Base-by-base conservation (phyloP, 768 basidiomycete species). In the Phaffia australis region DNA sequence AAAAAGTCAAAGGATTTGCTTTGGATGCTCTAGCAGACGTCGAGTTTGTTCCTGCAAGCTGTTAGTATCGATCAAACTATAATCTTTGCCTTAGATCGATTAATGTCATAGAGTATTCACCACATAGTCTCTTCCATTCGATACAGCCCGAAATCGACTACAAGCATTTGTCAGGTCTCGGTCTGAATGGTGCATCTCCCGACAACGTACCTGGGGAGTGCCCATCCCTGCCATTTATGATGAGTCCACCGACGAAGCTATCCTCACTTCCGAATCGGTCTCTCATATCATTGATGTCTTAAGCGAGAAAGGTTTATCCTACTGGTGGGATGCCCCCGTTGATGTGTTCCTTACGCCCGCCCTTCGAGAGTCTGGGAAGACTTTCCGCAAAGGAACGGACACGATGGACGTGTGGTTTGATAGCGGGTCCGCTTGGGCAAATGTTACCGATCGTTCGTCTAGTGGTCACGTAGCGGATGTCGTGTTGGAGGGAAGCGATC, bases 361-460 rank as follows among this genome's bases (percentile, higher is more conserved):
- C 57, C 80, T 87, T 23, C 74, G 76, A 5, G 78, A 79, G 18
- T 71, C 71, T 7, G 79, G 79, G 0, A 77, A 80, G 63, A 76
- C 76, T 0, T 92, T 86, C 84, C 76, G 79, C 56, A 92, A 90
- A 74, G 87, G 92, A 11, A 85, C 83, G 2, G 94, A 99, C 74
- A 99, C 94, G 2, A 91, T 98, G 85, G 94, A 99, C 75, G 94
- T 99, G 19, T 99, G 94, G 94, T 98, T 97, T 71, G 94, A 99
- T 77, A 93, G 89, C 71, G 94, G 94, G 4, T 85, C 88, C 2
- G 88, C 92, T 3, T 99, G 94, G 94, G 85, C 89, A 1, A 81
- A 89, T 79, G 77, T 94, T 21, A n/a, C 63, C 2, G 72, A 73
- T 2, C 57, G 55, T 0, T 7, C 27, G 25, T 4, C 55, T 3